Evolutionary conservation across 1,139 yeast species (phyloP).

Genomic region (Candida gigantensis): DNA sequence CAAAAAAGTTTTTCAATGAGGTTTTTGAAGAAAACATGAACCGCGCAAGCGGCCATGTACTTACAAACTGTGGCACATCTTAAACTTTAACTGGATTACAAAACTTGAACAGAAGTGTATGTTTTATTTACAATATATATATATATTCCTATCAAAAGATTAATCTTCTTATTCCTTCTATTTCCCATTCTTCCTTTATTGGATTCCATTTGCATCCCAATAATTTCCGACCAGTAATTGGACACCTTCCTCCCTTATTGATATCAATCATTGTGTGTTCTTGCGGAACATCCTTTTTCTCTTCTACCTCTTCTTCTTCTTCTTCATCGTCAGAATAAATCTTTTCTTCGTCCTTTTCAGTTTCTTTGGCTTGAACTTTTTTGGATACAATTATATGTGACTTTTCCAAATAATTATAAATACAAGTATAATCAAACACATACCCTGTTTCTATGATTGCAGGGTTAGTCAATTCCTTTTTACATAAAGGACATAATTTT

Average conservation of each 20-base stretch:
- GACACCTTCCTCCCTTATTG: slow-evolving; percentile 74
- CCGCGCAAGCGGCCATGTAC: no score
- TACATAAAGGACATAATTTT: slow-evolving; percentile 71
- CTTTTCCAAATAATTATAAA: slow-evolving; percentile 60
- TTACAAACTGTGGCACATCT: no score
- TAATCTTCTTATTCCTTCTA: slow-evolving; percentile 72
- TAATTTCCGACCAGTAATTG: slow-evolving; percentile 73
- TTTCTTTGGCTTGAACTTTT: slow-evolving; percentile 16
- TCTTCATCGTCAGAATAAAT: slow-evolving; percentile 22
- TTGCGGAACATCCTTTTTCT: slow-evolving; percentile 18
- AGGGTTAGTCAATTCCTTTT: slow-evolving; percentile 66
- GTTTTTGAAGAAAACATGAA: no score
- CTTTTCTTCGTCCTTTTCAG: slow-evolving; percentile 19
- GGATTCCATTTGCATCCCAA: slow-evolving; percentile 71
- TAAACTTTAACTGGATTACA: no score
- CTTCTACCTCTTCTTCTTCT: slow-evolving; percentile 16
- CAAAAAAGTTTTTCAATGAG: not conserved
- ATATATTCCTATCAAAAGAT: slow-evolving; percentile 45
- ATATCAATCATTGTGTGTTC: slow-evolving; percentile 21
- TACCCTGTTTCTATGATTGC: slow-evolving; percentile 90
- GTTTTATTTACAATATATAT: no score
- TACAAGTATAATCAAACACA: slow-evolving; percentile 88
- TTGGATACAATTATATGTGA: slow-evolving; percentile 40
- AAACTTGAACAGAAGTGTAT: no score
- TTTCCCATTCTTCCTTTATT: slow-evolving; percentile 63